phyloP scores from a whole-genome alignment of 371 early-diverging fungal species.

The Syncephalastrum contaminatum region DNA sequence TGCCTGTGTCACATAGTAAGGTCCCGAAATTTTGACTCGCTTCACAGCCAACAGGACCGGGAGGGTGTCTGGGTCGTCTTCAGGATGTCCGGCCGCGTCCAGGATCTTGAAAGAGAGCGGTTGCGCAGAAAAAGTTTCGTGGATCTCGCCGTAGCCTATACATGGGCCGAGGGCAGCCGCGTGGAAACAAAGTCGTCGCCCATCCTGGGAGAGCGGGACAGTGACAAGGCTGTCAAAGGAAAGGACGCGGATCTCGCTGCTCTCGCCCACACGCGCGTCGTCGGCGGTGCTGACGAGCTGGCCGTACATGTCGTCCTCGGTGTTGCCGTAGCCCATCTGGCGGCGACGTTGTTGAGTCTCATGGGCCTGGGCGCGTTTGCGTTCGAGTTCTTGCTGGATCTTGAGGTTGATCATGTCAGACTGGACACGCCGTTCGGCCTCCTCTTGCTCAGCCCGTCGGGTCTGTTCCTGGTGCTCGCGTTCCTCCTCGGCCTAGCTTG shows the following conservation, averaged over 20 bases:
- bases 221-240: slow-evolving; percentile 50
- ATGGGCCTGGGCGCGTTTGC: slow-evolving; percentile 44
- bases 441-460: slow-evolving; percentile 37
- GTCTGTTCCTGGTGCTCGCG: slow-evolving; percentile 40
- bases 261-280: slow-evolving; percentile 29
- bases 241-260: slow-evolving; percentile 41
- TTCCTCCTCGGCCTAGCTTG: slow-evolving; percentile 34
- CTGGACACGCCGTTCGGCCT: slow-evolving; percentile 50
- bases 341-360: slow-evolving; percentile 30
- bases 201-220: slow-evolving; percentile 44
- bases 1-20: slow-evolving; percentile 48
- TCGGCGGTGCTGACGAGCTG: slow-evolving; percentile 1
- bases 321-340: slow-evolving; percentile 32
- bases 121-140: slow-evolving; percentile 41
- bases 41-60: slow-evolving; percentile 40
- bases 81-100: slow-evolving; percentile 12
- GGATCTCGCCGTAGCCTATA: slow-evolving; percentile 35
- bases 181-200: slow-evolving; percentile 37
- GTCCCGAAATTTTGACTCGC: slow-evolving; percentile 33
- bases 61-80: slow-evolving; percentile 24
- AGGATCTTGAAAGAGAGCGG: slow-evolving; percentile 34
- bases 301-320: slow-evolving; percentile 31
- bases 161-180: slow-evolving; percentile 43
- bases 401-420: slow-evolving; percentile 55
- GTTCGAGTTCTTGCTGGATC: slow-evolving; percentile 55